Evolutionary conservation across 139 green algal species (phyloP).

Genomic region (Astrephomene gubernaculifera): DNA sequence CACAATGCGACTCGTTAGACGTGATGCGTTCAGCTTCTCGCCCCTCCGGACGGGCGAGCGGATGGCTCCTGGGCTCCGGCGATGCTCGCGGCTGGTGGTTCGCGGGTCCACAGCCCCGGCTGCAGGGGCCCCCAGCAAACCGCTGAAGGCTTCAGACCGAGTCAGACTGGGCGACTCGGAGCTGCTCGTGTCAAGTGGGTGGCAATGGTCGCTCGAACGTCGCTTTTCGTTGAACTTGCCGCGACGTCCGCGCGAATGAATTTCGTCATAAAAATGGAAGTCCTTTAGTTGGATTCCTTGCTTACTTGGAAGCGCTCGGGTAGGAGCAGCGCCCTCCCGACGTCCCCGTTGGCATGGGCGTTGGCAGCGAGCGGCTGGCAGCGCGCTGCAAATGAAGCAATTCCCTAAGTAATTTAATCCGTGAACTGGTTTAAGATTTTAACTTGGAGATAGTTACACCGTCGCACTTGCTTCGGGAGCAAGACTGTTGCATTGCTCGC

Average conservation of each 20-base stretch:
- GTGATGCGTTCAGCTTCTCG: neutral
- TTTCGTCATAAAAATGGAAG: neutral
- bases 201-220: too few relatives aligned
- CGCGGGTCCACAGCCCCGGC: neutral
- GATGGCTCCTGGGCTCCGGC: neutral
- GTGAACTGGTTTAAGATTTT: neutral
- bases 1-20: neutral
- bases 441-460: neutral
- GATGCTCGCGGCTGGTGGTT: neutral
- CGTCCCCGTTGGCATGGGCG: neutral
- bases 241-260: neutral
- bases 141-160: slow-evolving; percentile 25
- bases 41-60: neutral
- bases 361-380: neutral
- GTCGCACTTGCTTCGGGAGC: neutral
- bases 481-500: neutral
- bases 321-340: too few relatives aligned
- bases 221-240: neutral
- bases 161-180: slow-evolving; percentile 32
- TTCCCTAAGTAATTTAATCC: neutral
- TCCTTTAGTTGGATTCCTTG: neutral
- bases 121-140: neutral
- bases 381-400: neutral
- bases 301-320: too few relatives aligned
- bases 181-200: slow-evolving; percentile 21